Evolutionary conservation across 495 filamentous ascomycete genomes (phyloP), one percentile per base, ranked within the genome.

Genomic region (Friedmanniomyces endolithicus): DNA sequence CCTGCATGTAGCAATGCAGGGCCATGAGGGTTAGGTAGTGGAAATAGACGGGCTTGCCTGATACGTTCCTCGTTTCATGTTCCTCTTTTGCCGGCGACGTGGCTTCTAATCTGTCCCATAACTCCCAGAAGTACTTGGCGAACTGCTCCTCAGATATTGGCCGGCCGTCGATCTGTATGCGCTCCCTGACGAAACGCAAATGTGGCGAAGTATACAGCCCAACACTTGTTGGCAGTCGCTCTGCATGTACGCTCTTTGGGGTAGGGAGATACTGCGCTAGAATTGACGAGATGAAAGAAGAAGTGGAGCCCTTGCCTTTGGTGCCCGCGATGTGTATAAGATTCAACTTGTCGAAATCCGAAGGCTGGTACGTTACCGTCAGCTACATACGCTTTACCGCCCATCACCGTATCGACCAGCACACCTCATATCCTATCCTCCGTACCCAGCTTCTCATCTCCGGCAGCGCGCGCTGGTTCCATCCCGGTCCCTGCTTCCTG

Each of bases 161-260:
- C 6, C 67, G 63, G 31, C 84, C 83, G 60, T 90, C 77, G 68
- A 95, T 90, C 59, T 85, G 78, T 58, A 95, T 94, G 20, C 90
- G 82, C 68, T 96, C 90, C 11, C 88, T 79, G 6, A 94, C 88
- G 54, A 86, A 86, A 44, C 90, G 81, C 27, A 96, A 75, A 61
- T 95, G 89, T 0, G 90, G 90, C 2, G 87, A 94, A 3, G 86
- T 94, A 65, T 88, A 94, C 27, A 95, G 79, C 0, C 90, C 90
- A 47, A 92, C 71, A 57, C 31, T 50, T 1, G 56, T 53, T 16
- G 53, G 56, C 7, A 52, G 27, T 7, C 50, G 51, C 60, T 51
- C 70, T 50, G 63, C 76, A 48, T 54, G 45, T n/a, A 58, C 57
- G 25, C 59, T 62, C 17, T 35, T 33, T 7, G 70, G 52, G 7